phyloP scores from a whole-genome alignment of 306 rosid species.

The Gastrolobium bilobum region DNA sequence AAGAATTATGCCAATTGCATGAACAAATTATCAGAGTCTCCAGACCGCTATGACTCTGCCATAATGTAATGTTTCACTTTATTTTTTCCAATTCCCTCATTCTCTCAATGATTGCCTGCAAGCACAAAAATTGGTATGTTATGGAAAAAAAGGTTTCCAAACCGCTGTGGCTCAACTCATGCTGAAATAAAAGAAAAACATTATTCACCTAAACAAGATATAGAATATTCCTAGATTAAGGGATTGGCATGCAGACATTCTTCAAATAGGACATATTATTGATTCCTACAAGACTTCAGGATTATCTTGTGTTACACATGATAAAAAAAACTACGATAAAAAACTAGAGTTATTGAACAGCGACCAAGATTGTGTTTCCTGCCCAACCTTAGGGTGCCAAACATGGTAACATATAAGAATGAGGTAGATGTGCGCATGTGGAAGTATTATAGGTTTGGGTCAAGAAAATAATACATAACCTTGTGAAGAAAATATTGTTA shows the following conservation, averaged over 20 bases:
- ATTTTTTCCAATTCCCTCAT: slow-evolving; percentile 70
- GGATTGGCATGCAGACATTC: slow-evolving; percentile 23
- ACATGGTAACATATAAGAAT: slow-evolving; percentile 11
- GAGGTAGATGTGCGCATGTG: neutral
- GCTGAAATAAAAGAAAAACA: slow-evolving; percentile 57
- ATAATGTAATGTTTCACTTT: slow-evolving; percentile 42
- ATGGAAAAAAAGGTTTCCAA: slow-evolving; percentile 13
- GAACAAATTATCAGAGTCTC: slow-evolving; percentile 40
- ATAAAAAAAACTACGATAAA: neutral
- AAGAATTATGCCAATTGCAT: slow-evolving; percentile 41
- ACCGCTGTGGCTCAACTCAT: slow-evolving; percentile 69
- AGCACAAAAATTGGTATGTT: slow-evolving; percentile 25
- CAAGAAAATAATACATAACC: slow-evolving; percentile 10
- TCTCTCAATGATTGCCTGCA: slow-evolving; percentile 67
- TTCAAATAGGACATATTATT: neutral
- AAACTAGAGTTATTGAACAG: neutral
- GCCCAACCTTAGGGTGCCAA: neutral
- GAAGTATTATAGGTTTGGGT: neutral
- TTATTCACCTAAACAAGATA: neutral
- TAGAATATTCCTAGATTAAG: neutral
- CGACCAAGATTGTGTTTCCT: neutral
- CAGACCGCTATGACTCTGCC: slow-evolving; percentile 23
- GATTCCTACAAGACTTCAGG: slow-evolving; percentile 18
- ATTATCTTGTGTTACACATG: slow-evolving; percentile 10
- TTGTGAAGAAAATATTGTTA: neutral